These are phyloP conservation scores for Penicillium simplicissimum DNA, from an alignment of 495 filamentous ascomycete genomes.

Conservation along the genomic window DNA sequence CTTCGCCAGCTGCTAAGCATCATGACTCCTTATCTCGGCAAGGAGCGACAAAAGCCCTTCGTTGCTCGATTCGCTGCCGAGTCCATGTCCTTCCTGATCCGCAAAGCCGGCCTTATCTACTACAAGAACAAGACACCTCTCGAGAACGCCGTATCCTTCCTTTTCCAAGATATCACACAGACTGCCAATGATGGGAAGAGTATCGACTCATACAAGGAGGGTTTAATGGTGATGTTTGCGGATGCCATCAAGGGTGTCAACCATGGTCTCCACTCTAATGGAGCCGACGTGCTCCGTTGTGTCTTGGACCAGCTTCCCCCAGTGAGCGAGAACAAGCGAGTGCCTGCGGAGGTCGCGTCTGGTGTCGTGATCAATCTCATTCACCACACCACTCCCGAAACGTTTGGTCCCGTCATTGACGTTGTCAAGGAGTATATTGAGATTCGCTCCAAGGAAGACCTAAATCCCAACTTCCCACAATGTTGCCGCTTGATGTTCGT, in stretches of 20 bases:
- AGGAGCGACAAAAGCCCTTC: constrained; percentile 74
- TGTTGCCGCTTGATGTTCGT: constrained; percentile 66
- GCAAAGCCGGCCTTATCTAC: constrained; percentile 77
- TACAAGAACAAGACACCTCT: constrained; percentile 70
- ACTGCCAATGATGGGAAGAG: constrained; percentile 51
- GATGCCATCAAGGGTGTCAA: constrained; percentile 87
- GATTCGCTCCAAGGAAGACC: constrained; percentile 29
- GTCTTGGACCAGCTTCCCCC: constrained; percentile 56
- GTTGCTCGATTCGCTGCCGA: constrained; percentile 91
- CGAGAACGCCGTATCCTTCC: constrained; percentile 64
- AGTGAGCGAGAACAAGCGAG: constrained; percentile 46
- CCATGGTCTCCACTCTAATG: constrained; percentile 76
- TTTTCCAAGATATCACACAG: constrained; percentile 64
- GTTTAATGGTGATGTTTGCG: constrained; percentile 85
- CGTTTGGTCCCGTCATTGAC: constrained; percentile 58
- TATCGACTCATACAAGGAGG: constrained; percentile 66
- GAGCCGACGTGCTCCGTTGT: constrained; percentile 64
- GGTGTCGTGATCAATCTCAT: constrained; percentile 78
- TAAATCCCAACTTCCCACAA: constrained; percentile 47
- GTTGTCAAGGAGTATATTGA: constrained; percentile 54
- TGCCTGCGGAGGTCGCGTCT: constrained; percentile 60
- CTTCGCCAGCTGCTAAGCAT: constrained; percentile 78
- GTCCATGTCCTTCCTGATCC: constrained; percentile 87
- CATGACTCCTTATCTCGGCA: constrained; percentile 84
- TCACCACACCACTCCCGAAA: constrained; percentile 76